Base-by-base conservation (phyloP, 805 yeast genomes). In the Lipomyces kockii region DNA sequence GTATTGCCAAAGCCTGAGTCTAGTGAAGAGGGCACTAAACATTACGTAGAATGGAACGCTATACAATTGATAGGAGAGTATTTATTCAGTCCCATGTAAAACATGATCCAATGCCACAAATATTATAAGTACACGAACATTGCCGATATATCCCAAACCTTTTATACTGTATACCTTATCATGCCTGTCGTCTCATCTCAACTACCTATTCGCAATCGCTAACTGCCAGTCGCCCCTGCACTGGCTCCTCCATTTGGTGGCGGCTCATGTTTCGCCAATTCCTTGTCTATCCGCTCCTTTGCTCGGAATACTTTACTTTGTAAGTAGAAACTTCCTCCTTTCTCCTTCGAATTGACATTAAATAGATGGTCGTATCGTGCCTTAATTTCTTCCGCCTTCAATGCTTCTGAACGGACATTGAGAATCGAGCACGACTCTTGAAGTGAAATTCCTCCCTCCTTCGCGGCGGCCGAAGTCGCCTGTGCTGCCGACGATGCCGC, bases 281-380 rank as follows among this genome's bases (percentile, higher is more conserved):
- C 98, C 75, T 87, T 86, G 77, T 89, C 88, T 72, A 95, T 82
- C 69, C 97, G 84, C 78, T 95, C 98, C 86, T 92, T 90, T 29
- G 99, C 98, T 78, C 97, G 86, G 79, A 86, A 92, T 29, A 95
- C 94, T 80, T 95, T 95, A 62, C 95, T 88, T 77, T 95, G 99
- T 61, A 95, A 77, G 76, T 94, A 95, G 77, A 95, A 94, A 54
- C 97, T 90, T 55, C 97, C 97, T n/a, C 97, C 97, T 78, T 92
- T 92, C 69, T 93, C 98, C 78, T 91, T 92, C 35, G 95, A 86
- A 81, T 95, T 95, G 64, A 92, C 90, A 59, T 90, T 91, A 73
- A 93, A 95, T 72, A 95, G 80, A 74, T 91, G 91, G 67, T 89
- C 86, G 80, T 89, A 95, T 77, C 90, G 89, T 72, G 86, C 86